phyloP scores from a whole-genome alignment of 176 grass and related monocot species.

The Musa itinerans region DNA sequence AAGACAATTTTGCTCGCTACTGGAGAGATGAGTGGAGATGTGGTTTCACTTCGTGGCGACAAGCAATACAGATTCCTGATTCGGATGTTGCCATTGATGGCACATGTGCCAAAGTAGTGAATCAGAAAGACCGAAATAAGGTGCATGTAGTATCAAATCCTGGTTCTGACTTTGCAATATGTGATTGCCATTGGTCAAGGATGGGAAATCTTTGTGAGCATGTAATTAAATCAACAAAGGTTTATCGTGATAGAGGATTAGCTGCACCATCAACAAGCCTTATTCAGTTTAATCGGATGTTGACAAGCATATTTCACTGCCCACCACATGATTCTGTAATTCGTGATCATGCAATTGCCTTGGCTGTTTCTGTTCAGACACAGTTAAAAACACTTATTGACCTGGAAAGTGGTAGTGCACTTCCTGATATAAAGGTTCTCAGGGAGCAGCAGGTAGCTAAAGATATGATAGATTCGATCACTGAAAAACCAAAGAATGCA shows the following conservation, averaged over 20 bases:
- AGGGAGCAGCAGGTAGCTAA: conserved; percentile 10
- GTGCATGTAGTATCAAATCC: conserved; percentile 56
- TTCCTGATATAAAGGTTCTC: conserved; percentile 5
- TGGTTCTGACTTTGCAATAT: conserved; percentile 70
- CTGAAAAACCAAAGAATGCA: conserved; percentile 5
- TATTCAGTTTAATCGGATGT: conserved; percentile 45
- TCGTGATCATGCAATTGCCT: conserved; percentile 61
- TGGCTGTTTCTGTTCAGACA: conserved; percentile 61
- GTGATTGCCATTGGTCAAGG: conserved; percentile 77
- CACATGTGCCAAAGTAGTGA: conserved; percentile 50
- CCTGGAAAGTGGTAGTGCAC: conserved; percentile 11
- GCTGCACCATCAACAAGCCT: conserved; percentile 47
- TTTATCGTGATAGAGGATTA: conserved; percentile 55
- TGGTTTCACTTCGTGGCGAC: conserved; percentile 48
- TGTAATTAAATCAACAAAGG: conserved; percentile 48
- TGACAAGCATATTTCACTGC: conserved; percentile 62
- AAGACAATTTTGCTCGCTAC: conserved; percentile 70
- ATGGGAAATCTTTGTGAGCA: conserved; percentile 92
- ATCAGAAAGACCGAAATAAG: conserved; percentile 51
- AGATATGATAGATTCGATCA: conserved; percentile 23
- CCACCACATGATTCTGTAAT: conserved; percentile 59
- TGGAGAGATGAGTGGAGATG: conserved; percentile 80
- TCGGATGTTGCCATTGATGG: conserved; percentile 47
- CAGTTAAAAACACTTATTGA: conserved; percentile 47
- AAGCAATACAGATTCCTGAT: conserved; percentile 56